Evolutionary conservation across 208 protist species (phyloP).

Genomic region (Wallacemonas sp.): DNA sequence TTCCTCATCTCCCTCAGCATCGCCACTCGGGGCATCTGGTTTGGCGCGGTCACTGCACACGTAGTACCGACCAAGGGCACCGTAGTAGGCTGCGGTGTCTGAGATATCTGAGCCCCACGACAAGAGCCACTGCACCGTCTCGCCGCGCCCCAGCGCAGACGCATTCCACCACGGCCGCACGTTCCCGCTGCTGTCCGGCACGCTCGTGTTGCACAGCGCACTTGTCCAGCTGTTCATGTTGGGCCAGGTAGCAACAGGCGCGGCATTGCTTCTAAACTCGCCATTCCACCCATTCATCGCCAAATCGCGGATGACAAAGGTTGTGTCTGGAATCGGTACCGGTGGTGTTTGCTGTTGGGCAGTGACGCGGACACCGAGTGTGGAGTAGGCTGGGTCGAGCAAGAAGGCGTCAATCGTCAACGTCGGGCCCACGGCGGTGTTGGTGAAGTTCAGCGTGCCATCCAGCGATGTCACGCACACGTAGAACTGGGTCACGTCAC

Average conservation of each 20-base stretch:
- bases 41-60: constrained; percentile 4
- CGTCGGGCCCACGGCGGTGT: constrained; percentile 13
- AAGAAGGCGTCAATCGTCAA: constrained; percentile 14
- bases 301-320: constrained; percentile 8
- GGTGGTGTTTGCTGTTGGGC: background rate
- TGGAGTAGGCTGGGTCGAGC: constrained; percentile 14
- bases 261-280: background rate
- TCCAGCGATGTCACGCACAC: constrained; percentile 30
- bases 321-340: constrained; percentile 4
- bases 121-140: background rate
- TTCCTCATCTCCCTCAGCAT: background rate
- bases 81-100: background rate
- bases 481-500: constrained; percentile 16
- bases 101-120: background rate
- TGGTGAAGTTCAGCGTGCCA: constrained; percentile 34
- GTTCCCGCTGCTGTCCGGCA: background rate
- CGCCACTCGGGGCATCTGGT: background rate
- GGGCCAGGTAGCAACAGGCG: background rate
- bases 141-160: background rate
- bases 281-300: constrained; percentile 1
- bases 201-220: constrained; percentile 1
- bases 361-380: constrained; percentile 14
- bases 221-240: background rate
- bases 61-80: constrained; percentile 1
- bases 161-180: background rate